phyloP scores from a whole-genome alignment of 2,329 filamentous ascomycete genomes.

The Aspergillus sp. region DNA sequence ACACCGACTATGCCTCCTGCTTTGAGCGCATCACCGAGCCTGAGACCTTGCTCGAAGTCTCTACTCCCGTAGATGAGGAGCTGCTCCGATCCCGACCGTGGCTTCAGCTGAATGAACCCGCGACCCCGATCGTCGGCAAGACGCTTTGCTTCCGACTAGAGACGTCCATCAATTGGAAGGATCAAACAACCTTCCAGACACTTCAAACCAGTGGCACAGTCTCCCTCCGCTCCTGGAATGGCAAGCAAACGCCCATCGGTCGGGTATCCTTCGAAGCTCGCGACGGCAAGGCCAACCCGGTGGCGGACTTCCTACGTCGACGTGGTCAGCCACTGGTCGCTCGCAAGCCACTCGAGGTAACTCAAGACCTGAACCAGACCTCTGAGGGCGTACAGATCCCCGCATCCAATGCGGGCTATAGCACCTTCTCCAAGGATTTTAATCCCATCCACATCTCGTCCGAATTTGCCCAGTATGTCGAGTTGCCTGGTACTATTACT shows the following conservation, averaged over 20 bases:
- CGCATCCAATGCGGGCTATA: constrained; percentile 78
- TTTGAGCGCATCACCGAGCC: constrained; percentile 3
- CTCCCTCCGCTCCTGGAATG: background rate
- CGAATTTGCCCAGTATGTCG: constrained; percentile 91
- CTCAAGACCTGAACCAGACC: background rate
- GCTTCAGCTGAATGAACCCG: constrained; percentile 2
- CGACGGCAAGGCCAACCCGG: constrained; percentile 5
- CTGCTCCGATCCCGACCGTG: constrained; percentile 8
- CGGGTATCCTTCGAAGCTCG: background rate
- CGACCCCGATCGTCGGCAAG: background rate
- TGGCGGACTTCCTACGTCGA: constrained; percentile 11
- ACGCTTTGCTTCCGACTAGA: constrained; percentile 7
- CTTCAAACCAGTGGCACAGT: background rate
- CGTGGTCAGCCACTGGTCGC: background rate
- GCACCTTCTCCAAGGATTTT: constrained; percentile 93
- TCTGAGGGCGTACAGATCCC: background rate
- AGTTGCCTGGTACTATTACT: constrained; percentile 89
- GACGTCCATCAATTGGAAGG: background rate
- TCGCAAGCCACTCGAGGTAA: background rate
- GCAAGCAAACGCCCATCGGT: constrained; percentile 1
- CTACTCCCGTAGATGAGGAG: background rate
- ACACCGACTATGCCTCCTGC: background rate
- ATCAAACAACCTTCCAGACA: background rate
- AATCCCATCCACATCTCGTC: constrained; percentile 98
- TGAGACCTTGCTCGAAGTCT: background rate